A percentile compares a stretch with the other conserved stretches of the same genome.
These are phyloP conservation scores for Osmanthus fragrans DNA, from an alignment of 257 asterid genomes.

Conservation along the genomic window DNA sequence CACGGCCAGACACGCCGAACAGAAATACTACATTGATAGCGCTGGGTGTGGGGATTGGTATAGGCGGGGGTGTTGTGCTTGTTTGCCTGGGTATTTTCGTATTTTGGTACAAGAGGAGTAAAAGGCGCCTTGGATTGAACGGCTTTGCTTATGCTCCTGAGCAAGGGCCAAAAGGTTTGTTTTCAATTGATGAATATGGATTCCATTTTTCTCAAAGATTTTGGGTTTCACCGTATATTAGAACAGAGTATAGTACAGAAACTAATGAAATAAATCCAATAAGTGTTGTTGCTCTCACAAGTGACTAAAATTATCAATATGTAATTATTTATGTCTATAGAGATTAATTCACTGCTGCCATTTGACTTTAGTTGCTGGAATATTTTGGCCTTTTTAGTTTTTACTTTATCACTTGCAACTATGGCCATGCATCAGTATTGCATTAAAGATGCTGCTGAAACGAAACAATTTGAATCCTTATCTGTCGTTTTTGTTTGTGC, in stretches of 20 bases:
- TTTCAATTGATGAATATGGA: not conserved
- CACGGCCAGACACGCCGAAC: conserved; percentile 27
- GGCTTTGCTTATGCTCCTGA: conserved; percentile 37
- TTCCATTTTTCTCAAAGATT: not conserved
- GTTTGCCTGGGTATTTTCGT: conserved; percentile 62
- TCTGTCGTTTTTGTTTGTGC: not conserved
- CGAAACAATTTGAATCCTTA: not conserved
- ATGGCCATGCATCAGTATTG: conserved; percentile 7
- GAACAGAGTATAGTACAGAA: not conserved
- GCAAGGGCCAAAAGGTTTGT: conserved; percentile 53
- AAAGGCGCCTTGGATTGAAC: conserved; percentile 37
- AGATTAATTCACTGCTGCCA: not conserved
- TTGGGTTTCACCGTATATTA: not conserved
- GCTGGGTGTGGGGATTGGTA: conserved; percentile 81
- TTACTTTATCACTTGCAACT: not conserved
- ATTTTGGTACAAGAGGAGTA: conserved; percentile 71
- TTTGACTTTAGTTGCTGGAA: not conserved
- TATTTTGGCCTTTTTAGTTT: not conserved
- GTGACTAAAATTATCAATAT: not conserved
- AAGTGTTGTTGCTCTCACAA: not conserved
- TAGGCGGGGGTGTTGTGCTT: conserved; percentile 76
- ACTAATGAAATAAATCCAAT: not conserved
- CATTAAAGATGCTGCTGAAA: not conserved
- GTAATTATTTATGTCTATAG: not conserved
- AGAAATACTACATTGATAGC: conserved; percentile 52